Evolutionary conservation across 768 basidiomycete genomes (phyloP), one percentile per base, ranked within the genome.

Genomic region (Lactarius deliciosus): DNA sequence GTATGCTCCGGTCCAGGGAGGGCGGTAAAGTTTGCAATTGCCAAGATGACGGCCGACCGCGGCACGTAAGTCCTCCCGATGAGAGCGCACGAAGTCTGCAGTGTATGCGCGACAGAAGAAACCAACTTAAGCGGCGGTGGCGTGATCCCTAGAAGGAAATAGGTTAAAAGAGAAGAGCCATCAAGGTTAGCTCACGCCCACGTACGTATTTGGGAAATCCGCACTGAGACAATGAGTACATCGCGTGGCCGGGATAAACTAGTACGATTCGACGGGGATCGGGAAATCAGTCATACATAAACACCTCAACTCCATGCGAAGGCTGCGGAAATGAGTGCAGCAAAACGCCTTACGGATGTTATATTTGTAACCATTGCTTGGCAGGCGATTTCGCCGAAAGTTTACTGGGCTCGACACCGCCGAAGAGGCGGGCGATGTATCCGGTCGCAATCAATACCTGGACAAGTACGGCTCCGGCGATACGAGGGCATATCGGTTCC

Each of bases 211-310:
- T 53, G 25, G 50, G 50, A 53, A 53, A 53, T 25, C 50, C 25
- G 50, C 50, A 53, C 47, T 25, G 50, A 15, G 50, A 25, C 55
- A 59, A 66, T 36, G 34, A 50, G 65, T 61, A 55, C 32, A 65
- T 65, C 25, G 45, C 43, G 55, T 61, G 43, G 43, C 28, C 11
- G 6, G 28, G 7, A 60, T n/a, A 2, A 50, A 47, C 59, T 18
- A 18, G 13, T 22, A 30, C 18, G 15, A 60, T 45, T 32, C 41
- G 55, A 56, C 32, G 55, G 18, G 30, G 55, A 56, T 56, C 55
- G 18, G 55, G 55, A n/a, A 25, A 53, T 53, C 11, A 16, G 11
- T 25, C 2, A 28, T 15, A 25, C 50, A 53, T 53, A 53, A 13
- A 53, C 15, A 13, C 25, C 25, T 53, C 50, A 13, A 25, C n/a